phyloP scores from a whole-genome alignment of 2,329 filamentous ascomycete genomes.

The Cercospora sp. region DNA sequence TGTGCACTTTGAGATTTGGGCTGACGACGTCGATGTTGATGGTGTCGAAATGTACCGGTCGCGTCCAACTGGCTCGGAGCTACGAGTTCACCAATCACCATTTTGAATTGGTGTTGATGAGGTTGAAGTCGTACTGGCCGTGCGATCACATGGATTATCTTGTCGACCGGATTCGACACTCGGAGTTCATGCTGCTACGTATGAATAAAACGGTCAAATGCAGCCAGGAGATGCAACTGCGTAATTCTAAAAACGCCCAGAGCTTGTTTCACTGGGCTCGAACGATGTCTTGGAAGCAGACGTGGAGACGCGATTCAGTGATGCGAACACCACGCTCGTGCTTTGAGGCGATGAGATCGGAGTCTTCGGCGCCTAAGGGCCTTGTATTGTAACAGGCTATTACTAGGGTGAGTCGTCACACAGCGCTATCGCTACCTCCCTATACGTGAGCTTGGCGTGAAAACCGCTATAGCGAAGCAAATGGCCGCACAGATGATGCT shows the following conservation, averaged over 20 bases:
- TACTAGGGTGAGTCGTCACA: background rate
- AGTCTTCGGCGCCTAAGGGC: background rate
- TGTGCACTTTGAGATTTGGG: background rate
- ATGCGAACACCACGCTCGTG: background rate
- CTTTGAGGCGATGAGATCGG: background rate
- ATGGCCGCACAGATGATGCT: conserved; percentile 18
- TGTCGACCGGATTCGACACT: background rate
- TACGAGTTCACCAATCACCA: background rate
- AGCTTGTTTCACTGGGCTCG: background rate
- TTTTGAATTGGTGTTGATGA: background rate
- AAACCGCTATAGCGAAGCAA: conserved; percentile 4
- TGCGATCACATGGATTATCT: background rate
- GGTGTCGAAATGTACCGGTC: background rate
- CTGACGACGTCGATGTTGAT: background rate
- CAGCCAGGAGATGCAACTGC: background rate
- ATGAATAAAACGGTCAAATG: background rate
- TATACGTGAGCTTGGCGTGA: background rate
- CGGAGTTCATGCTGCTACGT: background rate
- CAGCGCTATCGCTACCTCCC: background rate
- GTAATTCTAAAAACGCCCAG: background rate
- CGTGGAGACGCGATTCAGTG: background rate
- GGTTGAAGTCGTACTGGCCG: background rate
- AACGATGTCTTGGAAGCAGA: background rate
- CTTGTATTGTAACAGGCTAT: background rate
- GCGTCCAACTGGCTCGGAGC: background rate